A percentile compares a stretch with the other conserved stretches of the same genome.
phyloP scores from a whole-genome alignment of 495 filamentous ascomycete genomes.

The Cercophora sp. region DNA sequence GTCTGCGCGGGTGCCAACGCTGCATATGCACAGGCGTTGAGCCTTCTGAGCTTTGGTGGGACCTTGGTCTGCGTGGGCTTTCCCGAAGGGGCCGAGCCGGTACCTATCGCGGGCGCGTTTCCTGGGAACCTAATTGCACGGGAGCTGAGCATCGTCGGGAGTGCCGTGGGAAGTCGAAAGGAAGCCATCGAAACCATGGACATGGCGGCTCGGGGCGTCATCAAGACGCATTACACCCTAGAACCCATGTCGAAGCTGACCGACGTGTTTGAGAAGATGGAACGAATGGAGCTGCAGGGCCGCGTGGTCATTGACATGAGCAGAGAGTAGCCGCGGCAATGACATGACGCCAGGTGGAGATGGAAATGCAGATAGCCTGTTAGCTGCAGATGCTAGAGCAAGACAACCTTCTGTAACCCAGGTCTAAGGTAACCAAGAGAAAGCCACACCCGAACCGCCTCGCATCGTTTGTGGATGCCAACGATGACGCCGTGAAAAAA shows the following conservation, averaged over 20 bases:
- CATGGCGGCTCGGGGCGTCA: slow-evolving; percentile 57
- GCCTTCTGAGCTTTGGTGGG: slow-evolving; percentile 61
- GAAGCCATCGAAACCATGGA: slow-evolving; percentile 66
- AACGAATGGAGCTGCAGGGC: slow-evolving; percentile 52
- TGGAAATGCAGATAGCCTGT: too few species aligned
- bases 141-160: slow-evolving; percentile 55
- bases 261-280: slow-evolving; percentile 58
- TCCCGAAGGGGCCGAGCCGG: slow-evolving; percentile 53
- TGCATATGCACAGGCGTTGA: slow-evolving; percentile 58
- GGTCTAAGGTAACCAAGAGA: too few species aligned
- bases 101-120: slow-evolving; percentile 54
- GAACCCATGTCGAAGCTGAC: slow-evolving; percentile 63
- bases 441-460: too few species aligned
- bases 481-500: too few species aligned
- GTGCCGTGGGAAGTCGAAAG: slow-evolving; percentile 59
- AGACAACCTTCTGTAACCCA: too few species aligned
- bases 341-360: too few species aligned
- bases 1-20: slow-evolving; percentile 62
- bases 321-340: neutral
- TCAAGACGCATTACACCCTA: slow-evolving; percentile 55
- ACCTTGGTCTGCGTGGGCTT: slow-evolving; percentile 63
- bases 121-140: slow-evolving; percentile 49
- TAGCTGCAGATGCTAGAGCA: too few species aligned
- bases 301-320: slow-evolving; percentile 56
- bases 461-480: too few species aligned